Evolutionary conservation across 306 rosid species (phyloP).

Genomic region (Prunus campanulata): DNA sequence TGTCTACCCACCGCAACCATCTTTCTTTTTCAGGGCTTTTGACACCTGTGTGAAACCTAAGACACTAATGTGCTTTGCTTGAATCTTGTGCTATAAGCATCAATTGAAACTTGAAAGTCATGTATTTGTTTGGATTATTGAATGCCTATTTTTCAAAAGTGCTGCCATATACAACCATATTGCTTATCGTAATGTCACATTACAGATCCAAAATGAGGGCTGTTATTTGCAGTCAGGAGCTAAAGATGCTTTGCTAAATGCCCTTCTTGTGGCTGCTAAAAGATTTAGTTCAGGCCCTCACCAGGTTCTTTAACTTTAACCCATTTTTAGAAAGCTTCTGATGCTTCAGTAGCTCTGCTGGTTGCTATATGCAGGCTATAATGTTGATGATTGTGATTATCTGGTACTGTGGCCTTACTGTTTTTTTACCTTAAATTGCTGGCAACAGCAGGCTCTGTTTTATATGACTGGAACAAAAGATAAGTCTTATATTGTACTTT

Average conservation of each 20-base stretch:
- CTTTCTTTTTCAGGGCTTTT: neutral
- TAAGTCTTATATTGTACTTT: neutral
- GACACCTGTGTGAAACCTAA: neutral
- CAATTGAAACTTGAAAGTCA: neutral
- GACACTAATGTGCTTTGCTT: neutral
- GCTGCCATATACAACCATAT: neutral
- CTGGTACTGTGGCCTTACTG: neutral
- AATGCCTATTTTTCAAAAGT: neutral
- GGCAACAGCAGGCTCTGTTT: neutral
- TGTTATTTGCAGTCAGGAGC: conserved; percentile 59
- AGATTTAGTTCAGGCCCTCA: conserved; percentile 84
- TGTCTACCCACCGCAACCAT: neutral
- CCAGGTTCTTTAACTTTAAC: conserved; percentile 51
- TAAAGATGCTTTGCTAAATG: conserved; percentile 85
- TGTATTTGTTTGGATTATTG: neutral
- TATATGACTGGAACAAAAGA: neutral
- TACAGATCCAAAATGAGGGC: conserved; percentile 87
- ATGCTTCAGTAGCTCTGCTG: neutral
- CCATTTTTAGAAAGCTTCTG: neutral
- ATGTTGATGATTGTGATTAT: neutral
- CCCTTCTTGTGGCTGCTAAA: conserved; percentile 83
- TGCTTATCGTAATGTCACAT: conserved; percentile 4
- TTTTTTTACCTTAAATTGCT: neutral
- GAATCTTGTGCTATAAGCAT: neutral
- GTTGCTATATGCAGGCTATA: conserved; percentile 6